Evolutionary conservation across 345 rosid genomes (phyloP), one percentile per base, ranked within the genome.

Genomic region (Noccaea bulbosa): DNA sequence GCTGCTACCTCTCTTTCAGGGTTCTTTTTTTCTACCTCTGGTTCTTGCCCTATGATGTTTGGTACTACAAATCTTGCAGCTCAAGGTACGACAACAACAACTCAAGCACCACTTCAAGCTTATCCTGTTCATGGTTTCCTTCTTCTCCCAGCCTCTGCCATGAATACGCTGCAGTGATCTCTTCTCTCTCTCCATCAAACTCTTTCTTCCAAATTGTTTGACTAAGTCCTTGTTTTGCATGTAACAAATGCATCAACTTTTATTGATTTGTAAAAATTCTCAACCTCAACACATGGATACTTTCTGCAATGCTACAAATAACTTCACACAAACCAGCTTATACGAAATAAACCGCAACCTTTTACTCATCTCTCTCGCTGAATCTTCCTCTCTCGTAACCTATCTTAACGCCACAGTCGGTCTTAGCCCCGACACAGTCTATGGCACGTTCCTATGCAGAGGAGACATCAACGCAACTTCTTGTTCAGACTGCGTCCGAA

Each of bases 401-500:
- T 71, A 60, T 61, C 33, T 14, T 7, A 71, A 52, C 12, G 75
- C 54, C 35, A 62, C 62, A 4, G 2, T 8, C 11, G 69, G 75
- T 50, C 27, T 52, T 6, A 62, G 15, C 62, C 75, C 69, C 15
- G n/a, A 71, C 11, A 71, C 27, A 20, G 46, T 62, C 6, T 0
- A 52, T 50, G 75, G 75, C 10, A 75, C 74, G 67, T 82, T 71
- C 39, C 79, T 76, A 0, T 80, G 86, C 62, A 65, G 75, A 0
- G 83, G 81, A 2, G 80, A 80, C 24, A 55, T 60, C 39, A 10
- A 16, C 11, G 1, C n/a, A 5, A 32, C 46, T 6, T 11, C 37
- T 12, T 87, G 89, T 50, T 22, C 12, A 17, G 33, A 35, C 16
- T 87, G 88, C n/a, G 83, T 80, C 14, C n/a, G 0, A 1, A 35